Evolutionary conservation across 2,329 filamentous ascomycete genomes (phyloP), one percentile per base, ranked within the genome.

Genomic region (Daldinia eschscholtzii): DNA sequence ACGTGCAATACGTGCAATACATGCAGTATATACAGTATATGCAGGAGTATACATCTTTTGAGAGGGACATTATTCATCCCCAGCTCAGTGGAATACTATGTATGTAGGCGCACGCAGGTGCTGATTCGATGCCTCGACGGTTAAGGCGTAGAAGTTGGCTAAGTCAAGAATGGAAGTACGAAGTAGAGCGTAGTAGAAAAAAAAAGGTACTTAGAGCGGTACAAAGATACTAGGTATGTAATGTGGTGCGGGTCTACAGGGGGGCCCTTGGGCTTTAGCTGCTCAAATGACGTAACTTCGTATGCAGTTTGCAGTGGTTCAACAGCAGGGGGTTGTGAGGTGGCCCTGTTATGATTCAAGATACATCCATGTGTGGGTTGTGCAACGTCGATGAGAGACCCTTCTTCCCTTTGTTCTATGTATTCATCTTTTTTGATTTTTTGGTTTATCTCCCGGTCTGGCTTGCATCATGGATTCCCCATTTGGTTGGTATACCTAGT

Each of bases 331-430:
- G 46, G 46, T 46, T 26, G 46, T 46, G 23, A 26, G 4, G 10
- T 48, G 23, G 23, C 23, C 44, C 26, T 28, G 44, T 26, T 37
- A 26, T 67, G 60, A 68, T 62, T 64, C 62, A 61, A 67, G 64
- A 67, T 67, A 55, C 46, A 52, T 66, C 42, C 41, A 50, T 55
- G 42, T 52, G 65, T 69, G 63, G 69, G 56, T 70, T 41, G 65
- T 57, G 66, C 63, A 64, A 59, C 52, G 26, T 67, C 52, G 62
- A 57, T 41, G 59, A 61, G 59, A 61, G 28, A 64, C 42, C 42
- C 20, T 60, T 52, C 37, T 37, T 30, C 50, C 18, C 18, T 52
- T 42, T 61, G 44, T 56, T 23, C 15, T 56, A 33, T 55, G 13
- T 12, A 20, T 64, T 35, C 53, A 30, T 50, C 42, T 39, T 52